Evolutionary conservation across 225 moss, liverwort and hornwort genomes (phyloP).

Genomic region (Physcomitrium patens): DNA sequence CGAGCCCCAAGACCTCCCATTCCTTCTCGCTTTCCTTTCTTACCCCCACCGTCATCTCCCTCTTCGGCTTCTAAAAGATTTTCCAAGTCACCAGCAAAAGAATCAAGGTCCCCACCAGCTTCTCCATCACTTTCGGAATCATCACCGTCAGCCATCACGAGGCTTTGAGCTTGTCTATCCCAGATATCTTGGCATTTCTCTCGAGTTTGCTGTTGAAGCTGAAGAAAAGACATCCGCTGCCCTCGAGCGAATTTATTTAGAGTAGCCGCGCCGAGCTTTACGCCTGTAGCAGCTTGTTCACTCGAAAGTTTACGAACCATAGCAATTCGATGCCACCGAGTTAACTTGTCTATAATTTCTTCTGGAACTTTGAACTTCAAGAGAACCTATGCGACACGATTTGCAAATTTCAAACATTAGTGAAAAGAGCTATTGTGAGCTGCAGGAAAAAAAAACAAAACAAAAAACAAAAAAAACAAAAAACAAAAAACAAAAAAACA

Average conservation of each 20-base stretch:
- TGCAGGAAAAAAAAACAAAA: not conserved
- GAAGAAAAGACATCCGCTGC: conserved; percentile 97
- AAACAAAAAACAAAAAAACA: too few relatives aligned
- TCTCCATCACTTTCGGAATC: conserved; percentile 98
- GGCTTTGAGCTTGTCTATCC: conserved; percentile 94
- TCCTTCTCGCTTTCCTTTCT: conserved; percentile 88
- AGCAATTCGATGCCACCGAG: conserved; percentile 99
- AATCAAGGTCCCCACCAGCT: conserved; percentile 94
- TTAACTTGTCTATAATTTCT: conserved; percentile 82
- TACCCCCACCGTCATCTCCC: conserved; percentile 91
- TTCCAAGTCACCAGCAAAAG: conserved; percentile 97
- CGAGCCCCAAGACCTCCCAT: conserved; percentile 93
- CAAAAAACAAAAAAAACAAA: too few relatives aligned
- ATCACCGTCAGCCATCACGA: conserved; percentile 86
- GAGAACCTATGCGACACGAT: conserved; percentile 60
- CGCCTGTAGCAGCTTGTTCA: conserved; percentile 98
- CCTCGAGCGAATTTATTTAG: conserved; percentile 98
- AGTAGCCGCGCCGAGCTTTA: conserved; percentile 93
- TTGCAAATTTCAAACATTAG: not conserved
- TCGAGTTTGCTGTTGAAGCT: conserved; percentile 97
- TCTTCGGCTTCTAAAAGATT: conserved; percentile 98
- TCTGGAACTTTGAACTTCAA: conserved; percentile 96
- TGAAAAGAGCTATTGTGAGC: not conserved
- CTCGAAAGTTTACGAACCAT: conserved; percentile 97
- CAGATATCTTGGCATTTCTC: conserved; percentile 99